Percentiles rank a stretch among this genome's conserved stretches.
These are phyloP conservation scores for Kazachstania sp. DNA, from an alignment of 1,139 yeast species.

Conservation along the genomic window DNA sequence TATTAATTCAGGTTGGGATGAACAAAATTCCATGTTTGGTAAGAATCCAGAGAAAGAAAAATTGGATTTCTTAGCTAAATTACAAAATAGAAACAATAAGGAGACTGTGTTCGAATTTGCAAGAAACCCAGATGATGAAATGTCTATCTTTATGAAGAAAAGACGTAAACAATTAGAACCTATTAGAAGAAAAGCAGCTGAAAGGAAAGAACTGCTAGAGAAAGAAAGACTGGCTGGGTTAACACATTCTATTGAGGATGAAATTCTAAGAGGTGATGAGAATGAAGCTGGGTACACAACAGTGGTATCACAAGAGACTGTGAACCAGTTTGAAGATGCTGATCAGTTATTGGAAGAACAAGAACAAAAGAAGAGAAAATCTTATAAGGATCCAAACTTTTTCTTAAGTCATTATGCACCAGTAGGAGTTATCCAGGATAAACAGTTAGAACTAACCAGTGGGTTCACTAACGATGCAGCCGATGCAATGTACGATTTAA, in stretches of 20 bases:
- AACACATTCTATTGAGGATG: slow-evolving; percentile 65
- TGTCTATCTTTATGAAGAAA: slow-evolving; percentile 76
- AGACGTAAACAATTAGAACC: slow-evolving; percentile 86
- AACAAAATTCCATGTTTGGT: slow-evolving; percentile 71
- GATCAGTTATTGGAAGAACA: slow-evolving; percentile 39
- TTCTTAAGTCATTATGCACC: slow-evolving; percentile 91
- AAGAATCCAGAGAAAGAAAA: slow-evolving; percentile 66
- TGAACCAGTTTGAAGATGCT: slow-evolving; percentile 55
- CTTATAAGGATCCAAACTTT: slow-evolving; percentile 71
- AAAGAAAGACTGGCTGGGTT: slow-evolving; percentile 73
- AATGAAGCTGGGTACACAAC: slow-evolving; percentile 49
- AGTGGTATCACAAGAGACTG: slow-evolving; percentile 41
- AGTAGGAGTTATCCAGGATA: slow-evolving; percentile 68
- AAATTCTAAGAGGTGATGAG: slow-evolving; percentile 45
- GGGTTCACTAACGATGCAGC: slow-evolving; percentile 81
- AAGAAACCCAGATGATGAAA: slow-evolving; percentile 55
- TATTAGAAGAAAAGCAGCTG: slow-evolving; percentile 68
- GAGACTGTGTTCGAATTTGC: slow-evolving; percentile 93
- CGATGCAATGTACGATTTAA: slow-evolving; percentile 76
- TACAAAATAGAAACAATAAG: slow-evolving; percentile 58
- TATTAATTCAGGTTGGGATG: slow-evolving; percentile 80
- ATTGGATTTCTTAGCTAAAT: slow-evolving; percentile 58
- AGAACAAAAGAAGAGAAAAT: slow-evolving; percentile 31
- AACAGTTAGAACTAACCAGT: slow-evolving; percentile 53
- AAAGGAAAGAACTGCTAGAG: slow-evolving; percentile 58